A percentile compares a stretch with the other conserved stretches of the same genome.
These are phyloP conservation scores for Polytrichum formosum DNA, from an alignment of 225 moss, liverwort and hornwort genomes.

Conservation along the genomic window DNA sequence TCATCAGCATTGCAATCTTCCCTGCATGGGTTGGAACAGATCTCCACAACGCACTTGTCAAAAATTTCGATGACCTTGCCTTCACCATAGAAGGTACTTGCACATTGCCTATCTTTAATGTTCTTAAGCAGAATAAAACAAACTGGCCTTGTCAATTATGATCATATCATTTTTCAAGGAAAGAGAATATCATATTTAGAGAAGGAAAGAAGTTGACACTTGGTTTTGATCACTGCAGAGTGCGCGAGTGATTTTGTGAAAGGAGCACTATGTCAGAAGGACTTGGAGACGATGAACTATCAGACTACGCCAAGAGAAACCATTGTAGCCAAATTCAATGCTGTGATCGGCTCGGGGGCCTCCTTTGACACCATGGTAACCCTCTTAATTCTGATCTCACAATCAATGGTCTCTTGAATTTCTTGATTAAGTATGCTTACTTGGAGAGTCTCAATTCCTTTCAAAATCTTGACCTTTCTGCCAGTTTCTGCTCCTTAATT, in stretches of 20 bases:
- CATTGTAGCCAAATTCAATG: not conserved
- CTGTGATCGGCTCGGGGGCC: not conserved
- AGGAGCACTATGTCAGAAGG: not conserved
- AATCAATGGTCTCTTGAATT: not conserved
- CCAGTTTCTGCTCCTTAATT: not conserved
- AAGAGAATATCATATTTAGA: no score
- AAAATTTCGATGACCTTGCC: slow-evolving; percentile 18
- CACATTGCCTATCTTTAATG: not conserved
- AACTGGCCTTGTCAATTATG: not conserved
- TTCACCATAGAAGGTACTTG: slow-evolving; percentile 18
- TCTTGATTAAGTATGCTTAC: not conserved
- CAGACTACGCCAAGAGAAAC: not conserved
- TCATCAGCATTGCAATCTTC: slow-evolving; percentile 20
- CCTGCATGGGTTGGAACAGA: slow-evolving; percentile 26
- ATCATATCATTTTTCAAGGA: not conserved
- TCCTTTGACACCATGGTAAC: not conserved
- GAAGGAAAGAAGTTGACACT: not conserved
- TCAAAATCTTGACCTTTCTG: no score
- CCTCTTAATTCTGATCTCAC: not conserved
- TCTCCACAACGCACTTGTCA: slow-evolving; percentile 13
- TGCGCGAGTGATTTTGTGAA: not conserved
- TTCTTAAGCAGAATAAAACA: not conserved
- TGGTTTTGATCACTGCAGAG: not conserved
- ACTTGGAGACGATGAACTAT: not conserved
- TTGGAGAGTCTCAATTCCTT: not conserved